Evolutionary conservation across 139 green algal species (phyloP), one percentile per base, ranked within the genome.

Genomic region (Eudorina sp.): DNA sequence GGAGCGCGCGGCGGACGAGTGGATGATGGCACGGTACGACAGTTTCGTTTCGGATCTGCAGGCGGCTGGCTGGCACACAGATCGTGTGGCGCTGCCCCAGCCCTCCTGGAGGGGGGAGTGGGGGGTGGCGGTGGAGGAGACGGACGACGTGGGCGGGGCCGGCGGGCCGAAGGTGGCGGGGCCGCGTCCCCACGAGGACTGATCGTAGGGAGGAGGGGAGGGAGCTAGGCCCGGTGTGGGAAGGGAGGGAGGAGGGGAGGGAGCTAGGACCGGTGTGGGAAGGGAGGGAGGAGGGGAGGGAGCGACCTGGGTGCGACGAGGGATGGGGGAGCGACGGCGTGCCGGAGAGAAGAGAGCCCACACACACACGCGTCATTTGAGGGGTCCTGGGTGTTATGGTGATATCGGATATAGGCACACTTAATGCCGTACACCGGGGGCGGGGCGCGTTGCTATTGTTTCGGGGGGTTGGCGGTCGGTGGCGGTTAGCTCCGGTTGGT

Each of bases 11-110:
- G 88, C 77, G 29, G 38, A 78, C 5, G 48, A 43, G 29, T 79
- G 81, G 43, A 53, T 86, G 86, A 55, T 46, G 8, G 14, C 31
- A 34, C 62, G n/a, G 2, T 91, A 83, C 31, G 70, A 38, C 0
- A 53, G 6, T 3, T 83, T 94, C 25, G 23, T 93, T 45, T 62
- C 34, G 2, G 76, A 73, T 34, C 73, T 94, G 40, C 27, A 16
- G 11, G 75, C 79, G 72, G 82, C 86, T 1, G 92, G 92, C 0
- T 94, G 92, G 92, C 76, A 90, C 0, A 41, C 84, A 16, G 83
- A 83, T 9, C 90, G 90, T 4, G 60, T 94, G 70, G 84, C 84
- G 23, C 89, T 94, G 78, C 72, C 79, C 38, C 51, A 74, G 43
- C 84, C 89, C n/a, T 36, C 43, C 3, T 92, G 78, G 78, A 90